Base-by-base conservation (phyloP, 768 basidiomycete genomes). In the Leccinum truebloodii region DNA sequence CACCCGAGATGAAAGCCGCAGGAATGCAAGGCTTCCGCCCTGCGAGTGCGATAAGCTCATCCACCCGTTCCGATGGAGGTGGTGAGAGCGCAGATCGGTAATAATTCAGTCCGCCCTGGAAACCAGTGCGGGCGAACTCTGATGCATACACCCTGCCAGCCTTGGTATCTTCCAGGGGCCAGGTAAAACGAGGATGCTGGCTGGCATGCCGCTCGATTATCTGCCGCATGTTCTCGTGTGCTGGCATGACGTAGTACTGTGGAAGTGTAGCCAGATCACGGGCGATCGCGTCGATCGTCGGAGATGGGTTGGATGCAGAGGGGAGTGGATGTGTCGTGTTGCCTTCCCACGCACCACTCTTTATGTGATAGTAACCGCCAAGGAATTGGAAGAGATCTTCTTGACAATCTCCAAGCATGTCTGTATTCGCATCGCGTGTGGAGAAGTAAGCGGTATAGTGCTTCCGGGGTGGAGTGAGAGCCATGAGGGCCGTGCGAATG, bases 31-130 rank as follows among this genome's bases (percentile, higher is more conserved):
- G 78, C 55, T 67, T 75, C 69, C 76, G 81, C 53, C 77, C 79
- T 16, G 76, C 63, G 58, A 86, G 84, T 30, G 80, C 70, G 26
- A 71, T 65, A 44, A 84, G 67, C 22, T 86, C 82, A 0, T 72
- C 73, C 22, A 70, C 65, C 71, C 73, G 76, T 24, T 67, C 67
- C 6, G 67, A 57, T 28, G 80, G 78, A 0, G 75, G 77, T 18
- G 69, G 66, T 0, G 59, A 55, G 26, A 68, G 62, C 54, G 68
- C 63, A 59, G 75, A 73, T 28, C 86, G 79, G 65, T 87, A 87
- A 60, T 79, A 73, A 64, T 87, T 85, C 55, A 87, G 69, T 28
- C 83, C 85, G n/a, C 85, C 86, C 66, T 86, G 86, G 59, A 87
- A 87, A 1, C 87, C 85, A 2, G 82, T 84, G 46, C 79, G 74